A percentile compares a stretch with the other conserved stretches of the same genome.
These are phyloP conservation scores for Pyrenophora teres DNA, from an alignment of 2,329 filamentous ascomycete species.

Conservation along the genomic window DNA sequence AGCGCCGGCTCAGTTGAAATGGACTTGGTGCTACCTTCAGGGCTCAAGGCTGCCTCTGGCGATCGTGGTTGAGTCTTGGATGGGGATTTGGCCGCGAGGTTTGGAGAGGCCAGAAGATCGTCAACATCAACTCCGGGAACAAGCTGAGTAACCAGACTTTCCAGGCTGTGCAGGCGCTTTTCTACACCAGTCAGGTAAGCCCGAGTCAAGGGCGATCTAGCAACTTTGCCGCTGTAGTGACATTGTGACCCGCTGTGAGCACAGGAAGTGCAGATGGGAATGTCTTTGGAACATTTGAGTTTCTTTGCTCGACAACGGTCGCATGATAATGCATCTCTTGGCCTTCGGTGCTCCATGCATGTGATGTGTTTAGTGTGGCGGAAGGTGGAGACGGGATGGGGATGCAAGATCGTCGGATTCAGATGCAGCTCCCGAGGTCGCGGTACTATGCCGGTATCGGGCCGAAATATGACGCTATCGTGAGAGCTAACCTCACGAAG, in stretches of 20 bases:
- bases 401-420: constrained; percentile 8
- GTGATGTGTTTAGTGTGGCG: constrained; percentile 11
- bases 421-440: constrained; percentile 1
- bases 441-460: constrained; percentile 10
- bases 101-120: constrained; percentile 22
- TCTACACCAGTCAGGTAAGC: constrained; percentile 31
- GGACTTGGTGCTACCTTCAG: constrained; percentile 16
- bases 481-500: not conserved
- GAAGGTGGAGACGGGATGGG: constrained; percentile 11
- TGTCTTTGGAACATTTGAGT: constrained; percentile 35
- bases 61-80: constrained; percentile 8
- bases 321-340: constrained; percentile 24
- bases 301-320: constrained; percentile 34
- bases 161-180: constrained; percentile 25
- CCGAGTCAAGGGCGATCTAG: constrained; percentile 32
- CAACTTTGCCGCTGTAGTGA: constrained; percentile 32
- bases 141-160: constrained; percentile 24
- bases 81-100: constrained; percentile 12
- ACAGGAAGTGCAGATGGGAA: constrained; percentile 28
- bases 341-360: constrained; percentile 34
- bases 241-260: constrained; percentile 24
- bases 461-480: not conserved
- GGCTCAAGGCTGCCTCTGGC: constrained; percentile 19
- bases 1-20: constrained; percentile 22
- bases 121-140: constrained; percentile 30